These are phyloP conservation scores for Theobroma grandiflorum DNA, from an alignment of 441 rosid genomes.

Conservation along the genomic window DNA sequence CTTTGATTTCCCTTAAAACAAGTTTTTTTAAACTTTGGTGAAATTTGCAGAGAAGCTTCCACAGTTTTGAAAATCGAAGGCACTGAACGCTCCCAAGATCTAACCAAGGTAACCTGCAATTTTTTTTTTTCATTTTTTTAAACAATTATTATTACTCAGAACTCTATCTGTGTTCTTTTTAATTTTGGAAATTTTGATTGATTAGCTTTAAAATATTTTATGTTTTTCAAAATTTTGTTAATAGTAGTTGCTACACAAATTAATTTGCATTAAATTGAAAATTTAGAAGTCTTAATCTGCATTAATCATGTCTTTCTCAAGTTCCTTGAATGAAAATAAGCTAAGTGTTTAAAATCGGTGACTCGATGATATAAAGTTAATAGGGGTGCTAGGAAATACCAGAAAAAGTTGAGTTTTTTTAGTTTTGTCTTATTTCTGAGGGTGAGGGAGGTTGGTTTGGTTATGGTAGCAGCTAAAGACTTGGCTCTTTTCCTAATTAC, in stretches of 20 bases:
- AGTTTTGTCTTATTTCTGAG: neutral
- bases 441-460: neutral
- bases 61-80: constrained; percentile 46
- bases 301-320: neutral
- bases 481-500: neutral
- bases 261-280: neutral
- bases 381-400: neutral
- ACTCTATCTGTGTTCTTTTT: neutral
- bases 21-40: neutral
- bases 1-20: neutral
- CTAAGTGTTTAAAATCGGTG: neutral
- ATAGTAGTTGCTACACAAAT: neutral
- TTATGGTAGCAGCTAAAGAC: neutral
- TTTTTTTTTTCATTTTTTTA: neutral
- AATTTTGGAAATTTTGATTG: neutral
- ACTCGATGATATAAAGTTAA: neutral
- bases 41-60: constrained; percentile 64
- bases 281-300: neutral
- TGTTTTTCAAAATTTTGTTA: neutral
- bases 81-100: constrained; percentile 53
- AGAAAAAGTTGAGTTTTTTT: neutral
- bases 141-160: neutral
- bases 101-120: constrained; percentile 52
- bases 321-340: constrained; percentile 1
- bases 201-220: neutral